phyloP scores from a whole-genome alignment of 352 stramenopile species.

The Halophytophthora polymorphica region DNA sequence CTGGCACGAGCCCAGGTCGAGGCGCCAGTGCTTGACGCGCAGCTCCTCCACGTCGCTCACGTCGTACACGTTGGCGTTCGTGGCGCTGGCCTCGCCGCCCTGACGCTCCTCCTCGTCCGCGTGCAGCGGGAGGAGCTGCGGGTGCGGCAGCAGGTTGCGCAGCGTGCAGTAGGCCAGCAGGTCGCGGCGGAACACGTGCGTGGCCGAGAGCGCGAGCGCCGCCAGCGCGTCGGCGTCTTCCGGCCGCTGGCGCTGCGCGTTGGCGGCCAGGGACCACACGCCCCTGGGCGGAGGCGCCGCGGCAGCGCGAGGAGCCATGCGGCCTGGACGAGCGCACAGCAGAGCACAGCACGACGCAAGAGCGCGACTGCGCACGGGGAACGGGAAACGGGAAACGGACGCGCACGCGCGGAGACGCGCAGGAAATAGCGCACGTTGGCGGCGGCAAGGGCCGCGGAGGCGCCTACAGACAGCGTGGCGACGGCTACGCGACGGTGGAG shows the following conservation, averaged over 20 bases:
- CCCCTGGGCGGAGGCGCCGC: conserved; percentile 9
- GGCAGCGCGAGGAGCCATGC: too few relatives aligned
- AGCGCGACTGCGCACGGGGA: too few relatives aligned
- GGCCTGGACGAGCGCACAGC: too few relatives aligned
- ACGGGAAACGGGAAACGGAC: too few relatives aligned
- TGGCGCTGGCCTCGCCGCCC: conserved; percentile 25
- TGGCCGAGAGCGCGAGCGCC: conserved; percentile 14
- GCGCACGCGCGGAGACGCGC: too few relatives aligned
- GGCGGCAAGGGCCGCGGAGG: too few relatives aligned
- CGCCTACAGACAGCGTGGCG: too few relatives aligned
- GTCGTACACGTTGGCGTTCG: conserved; percentile 41
- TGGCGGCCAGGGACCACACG: conserved; percentile 54
- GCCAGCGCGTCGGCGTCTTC: conserved; percentile 16
- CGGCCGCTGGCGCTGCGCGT: conserved; percentile 27
- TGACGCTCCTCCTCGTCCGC: conserved; percentile 55
- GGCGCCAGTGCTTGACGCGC: conserved; percentile 57
- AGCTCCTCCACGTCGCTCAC: conserved; percentile 58
- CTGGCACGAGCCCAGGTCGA: conserved; percentile 54
- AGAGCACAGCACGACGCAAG: too few relatives aligned
- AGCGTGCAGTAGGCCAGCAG: conserved; percentile 60
- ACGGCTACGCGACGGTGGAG: too few relatives aligned
- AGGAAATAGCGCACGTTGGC: too few relatives aligned
- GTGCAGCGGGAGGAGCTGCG: conserved; percentile 59
- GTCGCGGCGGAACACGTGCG: conserved; percentile 55
- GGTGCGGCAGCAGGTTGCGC: conserved; percentile 51